These are phyloP conservation scores for Fusarium subtropicale DNA, from an alignment of 2,329 filamentous ascomycete species.

Conservation along the genomic window DNA sequence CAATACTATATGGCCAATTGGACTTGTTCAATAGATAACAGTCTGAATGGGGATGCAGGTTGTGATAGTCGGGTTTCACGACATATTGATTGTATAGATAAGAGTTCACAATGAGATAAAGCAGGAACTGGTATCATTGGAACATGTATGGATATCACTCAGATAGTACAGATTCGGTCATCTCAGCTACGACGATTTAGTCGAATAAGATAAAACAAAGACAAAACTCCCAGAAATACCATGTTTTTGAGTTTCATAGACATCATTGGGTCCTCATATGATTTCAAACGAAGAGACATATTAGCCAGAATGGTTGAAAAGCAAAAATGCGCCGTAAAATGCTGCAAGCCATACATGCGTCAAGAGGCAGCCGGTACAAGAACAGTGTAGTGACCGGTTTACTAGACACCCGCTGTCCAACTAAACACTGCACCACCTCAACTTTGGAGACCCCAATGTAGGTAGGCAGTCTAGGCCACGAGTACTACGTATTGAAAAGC, in stretches of 20 bases:
- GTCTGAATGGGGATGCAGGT: too few relatives aligned
- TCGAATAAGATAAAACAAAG: not conserved
- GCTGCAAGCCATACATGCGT: constrained; percentile 2
- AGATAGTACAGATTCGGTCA: not conserved
- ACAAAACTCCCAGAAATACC: not conserved
- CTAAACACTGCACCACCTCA: constrained; percentile 15
- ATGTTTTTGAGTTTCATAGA: accelerated
- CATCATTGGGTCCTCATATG: not conserved
- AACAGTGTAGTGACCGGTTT: not conserved
- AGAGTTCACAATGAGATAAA: not conserved
- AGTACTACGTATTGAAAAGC: not conserved
- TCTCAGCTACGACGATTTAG: not conserved
- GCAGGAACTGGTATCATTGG: not conserved
- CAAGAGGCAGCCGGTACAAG: not conserved
- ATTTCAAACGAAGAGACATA: accelerated
- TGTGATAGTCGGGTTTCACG: constrained; percentile 12
- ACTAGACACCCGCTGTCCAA: constrained; percentile 6
- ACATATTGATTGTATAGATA: not conserved
- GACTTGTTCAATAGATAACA: not conserved
- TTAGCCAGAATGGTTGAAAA: accelerated
- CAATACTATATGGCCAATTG: constrained; percentile 4
- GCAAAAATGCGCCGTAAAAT: too few relatives aligned
- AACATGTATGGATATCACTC: too few relatives aligned
- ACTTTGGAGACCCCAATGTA: not conserved
- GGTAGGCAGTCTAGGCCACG: not conserved